Conservation (phyloP, 2,329 filamentous ascomycete genomes). For the Aspergillus fischeri region DNA sequence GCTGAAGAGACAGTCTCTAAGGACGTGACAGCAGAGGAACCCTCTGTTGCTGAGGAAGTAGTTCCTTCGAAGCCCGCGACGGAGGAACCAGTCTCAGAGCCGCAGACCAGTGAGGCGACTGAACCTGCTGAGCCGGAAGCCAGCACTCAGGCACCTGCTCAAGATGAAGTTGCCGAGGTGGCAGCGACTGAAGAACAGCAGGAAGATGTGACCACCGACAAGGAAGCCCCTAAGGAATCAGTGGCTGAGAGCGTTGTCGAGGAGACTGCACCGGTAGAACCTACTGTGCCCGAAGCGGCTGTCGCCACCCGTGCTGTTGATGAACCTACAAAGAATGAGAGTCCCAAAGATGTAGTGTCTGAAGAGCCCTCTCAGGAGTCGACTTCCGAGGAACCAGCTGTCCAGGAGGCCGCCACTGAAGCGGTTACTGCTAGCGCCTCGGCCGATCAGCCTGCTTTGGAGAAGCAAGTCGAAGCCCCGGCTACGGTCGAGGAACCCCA, state of each 20-base stretch:
- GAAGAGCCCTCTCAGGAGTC: too few relatives aligned
- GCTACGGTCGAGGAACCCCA: neutral
- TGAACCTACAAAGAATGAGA: too few relatives aligned
- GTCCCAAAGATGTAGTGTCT: too few relatives aligned
- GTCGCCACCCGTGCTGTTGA: too few relatives aligned
- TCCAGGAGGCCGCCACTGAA: too few relatives aligned
- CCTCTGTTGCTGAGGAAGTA: neutral
- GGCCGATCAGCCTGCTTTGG: neutral
- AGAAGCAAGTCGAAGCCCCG: neutral
- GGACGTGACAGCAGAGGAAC: slow-evolving; percentile 3
- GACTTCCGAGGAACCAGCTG: too few relatives aligned
- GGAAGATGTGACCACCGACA: too few relatives aligned
- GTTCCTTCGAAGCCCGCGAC: neutral
- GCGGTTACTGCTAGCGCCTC: too few relatives aligned
- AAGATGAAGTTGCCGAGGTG: neutral
- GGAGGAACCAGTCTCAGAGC: neutral
- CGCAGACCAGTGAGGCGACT: neutral
- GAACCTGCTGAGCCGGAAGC: neutral
- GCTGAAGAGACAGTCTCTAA: neutral
- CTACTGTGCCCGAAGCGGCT: too few relatives aligned
- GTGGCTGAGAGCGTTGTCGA: neutral
- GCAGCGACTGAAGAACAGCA: neutral
- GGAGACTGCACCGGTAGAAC: too few relatives aligned
- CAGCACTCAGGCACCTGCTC: neutral
- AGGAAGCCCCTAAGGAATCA: too few relatives aligned